Base-by-base conservation (phyloP, 2,329 filamentous ascomycete genomes). In the Xylaria polymorpha region DNA sequence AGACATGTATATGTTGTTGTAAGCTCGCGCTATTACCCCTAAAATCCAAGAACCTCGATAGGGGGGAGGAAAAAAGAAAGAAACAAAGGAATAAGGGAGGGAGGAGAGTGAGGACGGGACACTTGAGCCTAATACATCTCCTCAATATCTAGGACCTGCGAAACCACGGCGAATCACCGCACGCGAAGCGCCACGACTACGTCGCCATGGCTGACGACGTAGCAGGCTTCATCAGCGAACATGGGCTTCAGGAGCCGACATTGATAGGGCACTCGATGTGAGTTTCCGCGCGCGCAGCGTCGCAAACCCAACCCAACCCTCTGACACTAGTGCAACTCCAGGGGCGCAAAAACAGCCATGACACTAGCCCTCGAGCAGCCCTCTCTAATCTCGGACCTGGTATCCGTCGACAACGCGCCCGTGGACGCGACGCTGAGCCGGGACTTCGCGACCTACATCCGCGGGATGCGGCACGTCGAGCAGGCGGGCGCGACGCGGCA, bases 211-310 rank as follows among this genome's bases (percentile, higher is more conserved):
- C 95, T 4, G 87, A 90, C 72, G 95, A 98, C 75, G 90, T 98
- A 12, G 88, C 91, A 64, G 84, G 86, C 53, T 98, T 98, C 79
- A 91, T 98, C 65, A 75, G 85, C 5, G 83, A 92, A 64, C 91
- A 97, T 79, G 83, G 85, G 3, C 82, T 98, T n/a, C 83, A 86
- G 53, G 83, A 92, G 35, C 85, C 91, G 1, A 94, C 92, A 0
- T 82, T 98, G 35, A 96, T 98, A 76, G 95, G 95, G 0, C 96
- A 98, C 81, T 97, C 94, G 1, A 98, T 98, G 95, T 92, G 81
- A 76, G 86, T 75, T 3, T 35, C 37, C 18, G 18, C 29, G 9
- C 60, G 8, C 62, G 22, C n/a, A 14, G 39, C 9, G 14, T 35
- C 39, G 32, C n/a, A n/a, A 25, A 32, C 39, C 0, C 29, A 29